Base-by-base conservation (phyloP, 2,329 filamentous ascomycete genomes). In the Canariomyces notabilis region DNA sequence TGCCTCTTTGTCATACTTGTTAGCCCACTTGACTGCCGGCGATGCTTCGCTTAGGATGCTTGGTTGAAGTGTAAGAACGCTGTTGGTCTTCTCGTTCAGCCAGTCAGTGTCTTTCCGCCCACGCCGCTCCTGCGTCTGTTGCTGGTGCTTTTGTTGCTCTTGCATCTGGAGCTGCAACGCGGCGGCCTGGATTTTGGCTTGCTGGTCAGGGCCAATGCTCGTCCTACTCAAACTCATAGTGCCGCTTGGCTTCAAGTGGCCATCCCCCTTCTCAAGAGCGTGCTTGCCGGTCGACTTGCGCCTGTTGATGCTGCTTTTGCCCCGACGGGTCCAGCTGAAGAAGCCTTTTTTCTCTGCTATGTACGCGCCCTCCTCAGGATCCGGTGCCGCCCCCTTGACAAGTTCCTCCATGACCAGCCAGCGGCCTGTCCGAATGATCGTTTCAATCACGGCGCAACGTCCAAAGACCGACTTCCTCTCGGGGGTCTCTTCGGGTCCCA, bases 401-500 rank as follows among this genome's bases (percentile, higher is more conserved):
- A 96, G 89, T 67, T 98, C 93, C 66, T 98, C 93, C 71, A 97
- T 85, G 9, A 98, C 82, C 9, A 98, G 76, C 93, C 93, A 98
- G 52, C 83, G 85, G 18, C 89, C 88, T 44, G 82, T 80, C 34
- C 76, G 74, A 50, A 97, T 93, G 12, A 79, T 74, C 0, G 93
- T 97, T 65, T 98, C 93, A 37, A 97, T 79, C 32, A 98, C 76
- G 16, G 93, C 89, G 61, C 93, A 98, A 53, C 93, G 80, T 31
- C 93, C 93, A 64, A 98, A 98, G 0, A 90, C 89, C 5, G 90
- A 85, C 64, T 98, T 98, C 50, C 93, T 82, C 37, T 84, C 77
- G 0, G 82, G 68, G 0, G 90, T 87, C 68, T 98, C 93, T 60
- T 98, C 93, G 1, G 83, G 86, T 1, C 91, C 89, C 59, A 98